Evolutionary conservation across 441 rosid species (phyloP).

Genomic region (Pelargonium cotyledonis): DNA sequence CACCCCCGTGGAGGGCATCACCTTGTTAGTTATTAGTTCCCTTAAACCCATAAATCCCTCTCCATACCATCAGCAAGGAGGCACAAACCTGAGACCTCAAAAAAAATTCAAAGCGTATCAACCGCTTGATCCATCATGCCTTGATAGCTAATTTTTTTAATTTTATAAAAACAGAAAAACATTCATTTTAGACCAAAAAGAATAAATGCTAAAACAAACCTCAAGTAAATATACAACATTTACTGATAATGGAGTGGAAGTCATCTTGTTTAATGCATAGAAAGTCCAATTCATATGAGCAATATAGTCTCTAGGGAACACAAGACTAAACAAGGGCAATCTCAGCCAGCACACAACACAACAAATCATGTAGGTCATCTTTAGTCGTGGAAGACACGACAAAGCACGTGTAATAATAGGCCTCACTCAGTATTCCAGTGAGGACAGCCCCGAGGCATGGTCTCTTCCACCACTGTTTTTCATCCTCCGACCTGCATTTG

Average conservation of each 20-base stretch:
- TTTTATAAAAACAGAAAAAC: too few species aligned
- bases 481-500: constrained; percentile 8
- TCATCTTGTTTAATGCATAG: background rate
- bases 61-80: too few species aligned
- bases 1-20: too few species aligned
- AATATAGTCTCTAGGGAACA: background rate
- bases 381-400: background rate
- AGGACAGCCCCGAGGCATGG: background rate
- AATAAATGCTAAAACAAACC: too few species aligned
- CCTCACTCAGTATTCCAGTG: constrained; percentile 2
- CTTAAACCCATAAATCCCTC: too few species aligned
- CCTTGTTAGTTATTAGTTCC: too few species aligned
- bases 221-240: background rate
- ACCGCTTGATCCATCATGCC: too few species aligned
- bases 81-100: too few species aligned
- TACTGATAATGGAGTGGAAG: background rate
- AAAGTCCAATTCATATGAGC: background rate
- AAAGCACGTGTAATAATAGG: background rate
- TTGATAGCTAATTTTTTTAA: too few species aligned
- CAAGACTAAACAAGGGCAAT: background rate
- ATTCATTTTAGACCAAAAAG: too few species aligned
- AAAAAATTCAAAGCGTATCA: too few species aligned
- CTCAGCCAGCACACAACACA: background rate
- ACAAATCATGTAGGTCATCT: background rate
- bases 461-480: constrained; percentile 7